Evolutionary conservation across 306 rosid genomes (phyloP).

Genomic region (Cucurbita moschata): DNA sequence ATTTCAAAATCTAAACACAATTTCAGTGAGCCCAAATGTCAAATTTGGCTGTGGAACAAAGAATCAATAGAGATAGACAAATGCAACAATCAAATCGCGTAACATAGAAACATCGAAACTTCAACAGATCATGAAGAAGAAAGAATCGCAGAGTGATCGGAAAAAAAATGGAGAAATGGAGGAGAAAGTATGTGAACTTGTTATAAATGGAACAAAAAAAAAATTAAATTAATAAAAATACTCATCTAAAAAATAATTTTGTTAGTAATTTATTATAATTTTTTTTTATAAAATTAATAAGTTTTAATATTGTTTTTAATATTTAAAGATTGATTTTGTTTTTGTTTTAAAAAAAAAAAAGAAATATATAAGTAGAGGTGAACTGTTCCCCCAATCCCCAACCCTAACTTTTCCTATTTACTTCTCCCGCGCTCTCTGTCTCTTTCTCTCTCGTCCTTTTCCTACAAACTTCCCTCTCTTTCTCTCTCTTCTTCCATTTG

Average conservation of each 20-base stretch:
- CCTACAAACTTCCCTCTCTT: not conserved
- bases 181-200: not conserved
- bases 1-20: not conserved
- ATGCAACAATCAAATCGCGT: not conserved
- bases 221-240: too few relatives aligned
- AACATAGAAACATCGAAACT: not conserved
- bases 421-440: not conserved
- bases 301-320: too few relatives aligned
- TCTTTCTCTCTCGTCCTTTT: not conserved
- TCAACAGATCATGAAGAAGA: not conserved
- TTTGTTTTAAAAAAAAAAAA: too few relatives aligned
- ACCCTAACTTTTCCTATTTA: constrained; percentile 19
- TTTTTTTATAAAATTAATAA: too few relatives aligned
- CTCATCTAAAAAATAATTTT: too few relatives aligned
- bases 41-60: not conserved
- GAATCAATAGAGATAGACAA: too few relatives aligned
- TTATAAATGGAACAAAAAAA: too few relatives aligned
- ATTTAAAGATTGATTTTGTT: too few relatives aligned
- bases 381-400: constrained; percentile 22
- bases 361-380: not conserved
- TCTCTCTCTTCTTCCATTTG: not conserved
- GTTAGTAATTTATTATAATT: too few relatives aligned
- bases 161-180: not conserved
- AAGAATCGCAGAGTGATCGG: not conserved
- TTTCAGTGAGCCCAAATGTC: not conserved